phyloP scores from a whole-genome alignment of 768 basidiomycete genomes.

The Neoboletus magnificus region DNA sequence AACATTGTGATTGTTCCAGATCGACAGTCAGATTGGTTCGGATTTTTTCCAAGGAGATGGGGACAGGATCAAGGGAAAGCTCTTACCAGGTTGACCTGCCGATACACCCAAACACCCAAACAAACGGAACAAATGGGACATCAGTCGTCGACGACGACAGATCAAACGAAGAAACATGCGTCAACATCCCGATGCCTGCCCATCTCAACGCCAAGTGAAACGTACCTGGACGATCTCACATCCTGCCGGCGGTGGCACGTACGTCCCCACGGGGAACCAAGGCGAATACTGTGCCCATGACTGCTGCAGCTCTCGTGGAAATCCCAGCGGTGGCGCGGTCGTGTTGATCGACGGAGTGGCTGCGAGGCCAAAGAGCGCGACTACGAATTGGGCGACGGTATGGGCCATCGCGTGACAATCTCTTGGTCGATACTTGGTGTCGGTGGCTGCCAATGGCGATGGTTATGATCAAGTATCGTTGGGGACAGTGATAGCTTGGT shows the following conservation, averaged over 20 bases:
- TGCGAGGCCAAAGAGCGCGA: not conserved
- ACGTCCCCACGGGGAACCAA: constrained; percentile 44
- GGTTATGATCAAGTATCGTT: not conserved
- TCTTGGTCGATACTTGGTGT: not conserved
- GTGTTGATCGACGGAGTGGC: not conserved
- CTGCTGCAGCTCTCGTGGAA: constrained; percentile 15
- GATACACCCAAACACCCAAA: not conserved
- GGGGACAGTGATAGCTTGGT: not conserved
- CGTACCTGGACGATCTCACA: constrained; percentile 55
- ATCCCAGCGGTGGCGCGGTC: constrained; percentile 7
- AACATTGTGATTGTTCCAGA: not conserved
- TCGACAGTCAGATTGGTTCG: not conserved
- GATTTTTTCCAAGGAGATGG: not conserved
- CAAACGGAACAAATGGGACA: no score
- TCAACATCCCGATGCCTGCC: not conserved
- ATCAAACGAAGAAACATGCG: not conserved
- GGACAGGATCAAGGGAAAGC: not conserved
- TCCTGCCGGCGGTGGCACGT: constrained; percentile 40
- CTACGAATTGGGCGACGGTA: not conserved
- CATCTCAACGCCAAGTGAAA: not conserved
- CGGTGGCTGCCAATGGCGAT: no score
- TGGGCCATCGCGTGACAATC: not conserved
- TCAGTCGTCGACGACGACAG: not conserved
- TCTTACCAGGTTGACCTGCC: constrained; percentile 18
- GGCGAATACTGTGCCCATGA: constrained; percentile 62